Conservation (phyloP, 305 asterid genomes). For the Ajuga reptans region DNA sequence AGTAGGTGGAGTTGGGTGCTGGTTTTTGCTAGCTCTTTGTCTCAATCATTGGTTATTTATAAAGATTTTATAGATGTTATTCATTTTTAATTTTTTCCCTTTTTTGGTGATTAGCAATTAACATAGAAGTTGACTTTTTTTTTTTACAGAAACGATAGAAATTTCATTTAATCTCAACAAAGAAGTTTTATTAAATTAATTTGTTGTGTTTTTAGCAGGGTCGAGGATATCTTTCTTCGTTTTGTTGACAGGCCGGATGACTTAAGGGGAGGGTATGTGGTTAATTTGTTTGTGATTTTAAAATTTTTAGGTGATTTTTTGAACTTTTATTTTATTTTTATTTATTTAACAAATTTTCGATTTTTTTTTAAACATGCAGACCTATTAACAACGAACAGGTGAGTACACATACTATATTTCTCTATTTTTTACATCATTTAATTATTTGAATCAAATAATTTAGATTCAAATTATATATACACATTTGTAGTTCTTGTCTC, state of each 20-base stretch:
- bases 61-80: not conserved
- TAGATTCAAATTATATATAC: not conserved
- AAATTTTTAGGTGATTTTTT: not conserved
- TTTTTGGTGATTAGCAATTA: not conserved
- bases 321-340: not conserved
- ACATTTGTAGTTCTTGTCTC: slow-evolving; percentile 37
- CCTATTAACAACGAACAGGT: slow-evolving; percentile 47
- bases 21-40: too few relatives aligned
- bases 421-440: not conserved
- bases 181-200: too few relatives aligned
- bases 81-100: not conserved
- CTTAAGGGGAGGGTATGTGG: slow-evolving; percentile 43
- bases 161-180: too few relatives aligned
- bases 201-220: slow-evolving; percentile 25
- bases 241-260: slow-evolving; percentile 55
- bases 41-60: too few relatives aligned
- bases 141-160: too few relatives aligned
- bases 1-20: too few relatives aligned
- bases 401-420: not conserved
- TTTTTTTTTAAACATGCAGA: slow-evolving; percentile 28
- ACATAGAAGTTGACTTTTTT: too few relatives aligned
- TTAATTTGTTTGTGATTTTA: too few relatives aligned
- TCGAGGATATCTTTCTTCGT: slow-evolving; percentile 60
- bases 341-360: not conserved
- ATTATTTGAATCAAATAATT: not conserved